phyloP scores from a whole-genome alignment of 2,329 filamentous ascomycete species.

The Tympanopsis confertula region DNA sequence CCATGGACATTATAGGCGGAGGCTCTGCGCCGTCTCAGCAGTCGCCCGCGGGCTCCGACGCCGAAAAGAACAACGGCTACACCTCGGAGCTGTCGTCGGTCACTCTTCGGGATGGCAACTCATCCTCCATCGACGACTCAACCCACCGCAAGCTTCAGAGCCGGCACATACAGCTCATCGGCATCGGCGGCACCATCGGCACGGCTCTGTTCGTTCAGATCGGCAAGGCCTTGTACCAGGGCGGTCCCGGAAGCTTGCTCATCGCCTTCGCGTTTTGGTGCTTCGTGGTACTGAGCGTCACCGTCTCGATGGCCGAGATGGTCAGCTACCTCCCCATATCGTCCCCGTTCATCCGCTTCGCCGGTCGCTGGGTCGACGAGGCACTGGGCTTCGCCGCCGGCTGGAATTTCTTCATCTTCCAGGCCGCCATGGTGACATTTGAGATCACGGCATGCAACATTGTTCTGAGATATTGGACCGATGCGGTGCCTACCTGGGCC shows the following conservation, averaged over 20 bases:
- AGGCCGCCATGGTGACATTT: slow-evolving; percentile 52
- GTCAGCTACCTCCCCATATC: slow-evolving; percentile 67
- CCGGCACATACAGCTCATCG: slow-evolving; percentile 24
- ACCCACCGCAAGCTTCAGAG: slow-evolving; percentile 22
- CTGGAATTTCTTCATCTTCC: slow-evolving; percentile 64
- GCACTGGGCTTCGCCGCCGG: slow-evolving; percentile 63
- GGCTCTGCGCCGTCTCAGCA: not conserved
- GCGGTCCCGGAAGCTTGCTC: slow-evolving; percentile 46
- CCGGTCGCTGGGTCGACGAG: slow-evolving; percentile 64
- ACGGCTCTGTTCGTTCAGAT: slow-evolving; percentile 35
- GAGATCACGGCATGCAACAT: slow-evolving; percentile 56
- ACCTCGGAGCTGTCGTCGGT: not conserved
- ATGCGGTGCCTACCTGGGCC: slow-evolving; percentile 43
- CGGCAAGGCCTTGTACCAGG: slow-evolving; percentile 42
- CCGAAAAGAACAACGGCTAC: not conserved
- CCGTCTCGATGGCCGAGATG: slow-evolving; percentile 47
- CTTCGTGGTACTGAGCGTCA: slow-evolving; percentile 4
- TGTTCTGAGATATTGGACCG: slow-evolving; percentile 52
- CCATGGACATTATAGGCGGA: not conserved
- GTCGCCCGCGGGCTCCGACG: not conserved
- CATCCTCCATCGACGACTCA: not conserved
- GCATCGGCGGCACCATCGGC: slow-evolving; percentile 54
- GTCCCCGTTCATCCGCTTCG: slow-evolving; percentile 68
- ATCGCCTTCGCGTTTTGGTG: slow-evolving; percentile 47
- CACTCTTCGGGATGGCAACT: too few relatives aligned